Percentiles rank a stretch among this genome's conserved stretches.
Conservation (phyloP, 768 basidiomycete genomes). For the Austroboletus eburneus region DNA sequence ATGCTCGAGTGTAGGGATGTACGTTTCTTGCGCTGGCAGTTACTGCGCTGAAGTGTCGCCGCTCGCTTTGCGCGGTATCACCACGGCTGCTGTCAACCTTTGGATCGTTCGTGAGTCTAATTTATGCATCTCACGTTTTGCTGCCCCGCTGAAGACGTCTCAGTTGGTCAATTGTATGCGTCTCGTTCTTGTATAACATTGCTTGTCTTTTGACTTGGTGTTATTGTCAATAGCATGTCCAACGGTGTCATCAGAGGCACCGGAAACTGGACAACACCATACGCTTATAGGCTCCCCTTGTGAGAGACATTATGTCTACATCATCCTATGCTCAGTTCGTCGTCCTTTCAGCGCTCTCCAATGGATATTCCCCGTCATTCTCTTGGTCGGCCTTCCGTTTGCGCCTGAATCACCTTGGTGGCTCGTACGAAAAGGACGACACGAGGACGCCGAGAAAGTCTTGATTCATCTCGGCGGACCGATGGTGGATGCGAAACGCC, state of each 20-base stretch:
- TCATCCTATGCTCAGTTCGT: background rate
- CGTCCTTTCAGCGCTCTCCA: constrained; percentile 22
- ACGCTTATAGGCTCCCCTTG: constrained; percentile 27
- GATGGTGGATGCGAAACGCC: constrained; percentile 21
- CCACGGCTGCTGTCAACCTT: constrained; percentile 22
- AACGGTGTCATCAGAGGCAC: constrained; percentile 24
- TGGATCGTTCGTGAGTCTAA: constrained; percentile 22
- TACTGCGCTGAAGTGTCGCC: constrained; percentile 30
- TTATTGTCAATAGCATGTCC: constrained; percentile 12
- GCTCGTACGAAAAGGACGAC: constrained; percentile 29
- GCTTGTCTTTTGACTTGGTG: background rate
- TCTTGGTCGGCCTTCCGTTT: constrained; percentile 29
- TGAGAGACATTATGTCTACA: constrained; percentile 4
- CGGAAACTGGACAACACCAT: constrained; percentile 17
- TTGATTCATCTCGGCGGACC: constrained; percentile 19
- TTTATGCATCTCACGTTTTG: background rate
- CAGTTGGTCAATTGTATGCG: constrained; percentile 24
- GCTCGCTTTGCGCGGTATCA: constrained; percentile 24
- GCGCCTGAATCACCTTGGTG: constrained; percentile 34
- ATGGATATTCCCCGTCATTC: constrained; percentile 31
- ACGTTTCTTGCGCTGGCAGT: constrained; percentile 19
- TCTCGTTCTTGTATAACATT: too few species aligned
- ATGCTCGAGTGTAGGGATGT: constrained; percentile 17
- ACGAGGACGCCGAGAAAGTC: constrained; percentile 21
- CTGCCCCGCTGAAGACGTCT: background rate